Percentiles rank a stretch among this genome's conserved stretches.
These are phyloP conservation scores for Vigna reflexopilosa DNA, from an alignment of 306 rosid genomes.

Conservation along the genomic window DNA sequence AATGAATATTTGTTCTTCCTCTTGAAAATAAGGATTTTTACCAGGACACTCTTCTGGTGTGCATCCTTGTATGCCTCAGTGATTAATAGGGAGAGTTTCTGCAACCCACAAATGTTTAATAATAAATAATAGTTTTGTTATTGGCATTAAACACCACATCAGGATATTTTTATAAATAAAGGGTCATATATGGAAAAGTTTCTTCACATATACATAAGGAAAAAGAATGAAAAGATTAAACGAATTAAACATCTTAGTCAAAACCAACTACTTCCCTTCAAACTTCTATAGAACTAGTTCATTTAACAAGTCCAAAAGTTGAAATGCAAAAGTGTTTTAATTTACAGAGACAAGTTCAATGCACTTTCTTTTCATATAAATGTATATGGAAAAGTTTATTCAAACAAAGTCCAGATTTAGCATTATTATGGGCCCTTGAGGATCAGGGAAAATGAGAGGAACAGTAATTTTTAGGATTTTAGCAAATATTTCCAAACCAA, in stretches of 20 bases:
- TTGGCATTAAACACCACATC: slow-evolving; percentile 8
- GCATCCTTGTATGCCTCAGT: slow-evolving; percentile 93
- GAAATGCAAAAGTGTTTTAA: background rate
- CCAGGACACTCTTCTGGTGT: slow-evolving; percentile 81
- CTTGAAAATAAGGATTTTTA: slow-evolving; percentile 37
- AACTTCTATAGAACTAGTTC: background rate
- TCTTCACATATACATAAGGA: background rate
- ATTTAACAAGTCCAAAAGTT: background rate
- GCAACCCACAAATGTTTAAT: slow-evolving; percentile 42
- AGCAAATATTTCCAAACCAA: background rate
- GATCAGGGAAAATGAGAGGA: background rate
- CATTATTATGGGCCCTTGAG: too few species aligned
- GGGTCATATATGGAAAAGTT: background rate
- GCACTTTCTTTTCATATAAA: background rate
- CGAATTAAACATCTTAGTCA: background rate
- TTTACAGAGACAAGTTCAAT: background rate
- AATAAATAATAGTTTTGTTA: slow-evolving; percentile 7
- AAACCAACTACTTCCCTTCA: background rate
- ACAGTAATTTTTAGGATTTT: background rate
- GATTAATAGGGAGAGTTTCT: slow-evolving; percentile 83
- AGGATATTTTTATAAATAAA: too few species aligned
- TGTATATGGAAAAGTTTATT: background rate
- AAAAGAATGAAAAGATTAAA: background rate
- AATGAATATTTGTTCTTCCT: slow-evolving; percentile 22
- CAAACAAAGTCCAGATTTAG: too few species aligned